phyloP scores from a whole-genome alignment of 2,329 filamentous ascomycete genomes.

The Phoma sp. region DNA sequence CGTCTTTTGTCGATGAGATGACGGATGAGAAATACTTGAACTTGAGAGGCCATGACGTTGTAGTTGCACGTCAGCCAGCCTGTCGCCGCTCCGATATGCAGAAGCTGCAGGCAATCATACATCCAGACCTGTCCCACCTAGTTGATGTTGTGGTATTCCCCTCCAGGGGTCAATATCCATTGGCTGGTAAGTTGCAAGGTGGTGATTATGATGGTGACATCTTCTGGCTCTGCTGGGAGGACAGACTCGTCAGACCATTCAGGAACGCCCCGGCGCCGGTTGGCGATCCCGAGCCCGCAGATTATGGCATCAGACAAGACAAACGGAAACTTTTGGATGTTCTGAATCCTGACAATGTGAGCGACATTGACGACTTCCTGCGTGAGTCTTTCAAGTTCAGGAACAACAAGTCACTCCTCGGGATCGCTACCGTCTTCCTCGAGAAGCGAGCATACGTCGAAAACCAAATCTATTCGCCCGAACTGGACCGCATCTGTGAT shows the following conservation, averaged over 20 bases:
- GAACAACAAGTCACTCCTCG: conserved; percentile 64
- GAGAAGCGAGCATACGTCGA: conserved; percentile 65
- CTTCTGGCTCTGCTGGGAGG: conserved; percentile 80
- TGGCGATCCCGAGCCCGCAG: conserved; percentile 53
- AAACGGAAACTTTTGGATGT: conserved; percentile 57
- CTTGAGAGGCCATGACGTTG: conserved; percentile 64
- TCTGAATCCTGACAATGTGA: conserved; percentile 24
- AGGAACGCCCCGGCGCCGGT: conserved; percentile 62
- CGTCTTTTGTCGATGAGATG: conserved; percentile 61
- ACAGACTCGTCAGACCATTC: conserved; percentile 70
- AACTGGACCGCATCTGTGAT: conserved; percentile 40
- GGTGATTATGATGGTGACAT: conserved; percentile 83
- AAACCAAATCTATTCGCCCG: conserved; percentile 33
- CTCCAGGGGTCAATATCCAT: conserved; percentile 63
- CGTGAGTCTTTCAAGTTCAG: conserved; percentile 64
- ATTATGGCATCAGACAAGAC: conserved; percentile 60
- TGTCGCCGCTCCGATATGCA: conserved; percentile 76
- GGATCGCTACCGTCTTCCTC: conserved; percentile 68
- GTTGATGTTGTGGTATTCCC: conserved; percentile 84
- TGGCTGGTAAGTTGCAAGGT: conserved; percentile 75
- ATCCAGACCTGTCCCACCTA: conserved; percentile 67
- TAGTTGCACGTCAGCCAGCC: conserved; percentile 73
- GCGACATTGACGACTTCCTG: conserved; percentile 57
- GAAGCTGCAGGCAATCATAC: conserved; percentile 59
- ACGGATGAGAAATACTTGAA: conserved; percentile 61